Base-by-base conservation (phyloP, 2,329 filamentous ascomycete genomes). In the Bipolaris gigantea region DNA sequence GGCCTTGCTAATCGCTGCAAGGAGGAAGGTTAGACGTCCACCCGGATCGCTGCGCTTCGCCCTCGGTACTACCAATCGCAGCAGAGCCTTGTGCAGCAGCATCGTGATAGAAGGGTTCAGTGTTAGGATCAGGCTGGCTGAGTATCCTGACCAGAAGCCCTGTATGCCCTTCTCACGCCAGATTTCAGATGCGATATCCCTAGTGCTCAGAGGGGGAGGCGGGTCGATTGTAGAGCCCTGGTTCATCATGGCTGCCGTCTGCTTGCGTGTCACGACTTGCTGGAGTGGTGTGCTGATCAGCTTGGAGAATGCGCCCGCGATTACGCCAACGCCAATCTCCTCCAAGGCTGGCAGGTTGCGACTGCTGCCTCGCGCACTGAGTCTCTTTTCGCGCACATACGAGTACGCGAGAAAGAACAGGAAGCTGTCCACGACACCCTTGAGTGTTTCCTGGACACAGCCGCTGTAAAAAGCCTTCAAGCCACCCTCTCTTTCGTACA, bases 81-180 rank as follows among this genome's bases (percentile, higher is more conserved):
- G 86, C 18, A 94, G 77, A 7, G 87, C 76, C 63, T 90, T 87
- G 67, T 95, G 90, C 27, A 96, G 78, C 62, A 93, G 86, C 70
- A 96, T 92, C 0, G 92, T 96, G 59, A 96, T 82, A 60, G 88
- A 88, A 1, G 92, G 92, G 66, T 96, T 96, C 25, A 96, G 79
- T 0, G 92, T 92, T 46, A 96, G 76, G 35, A 96, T 81, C 53
- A 96, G 73, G 19, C 84, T 87, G 2, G 91, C 90, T 18, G 89
- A 90, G 72, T 96, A 96, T 0, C 92, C 92, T 0, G 90, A 88
- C 92, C 92, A 96, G 65, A 96, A 88, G 2, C 90, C 91, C 40
- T 79, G 70, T 9, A 92, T 55, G 0, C 92, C 91, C 62, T 88
- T 89, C 69, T 93, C 88, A 1, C 77, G 67, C 36, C 79, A 76